Base-by-base conservation (phyloP, 2,329 filamentous ascomycete genomes). In the Alternaria conjuncta region DNA sequence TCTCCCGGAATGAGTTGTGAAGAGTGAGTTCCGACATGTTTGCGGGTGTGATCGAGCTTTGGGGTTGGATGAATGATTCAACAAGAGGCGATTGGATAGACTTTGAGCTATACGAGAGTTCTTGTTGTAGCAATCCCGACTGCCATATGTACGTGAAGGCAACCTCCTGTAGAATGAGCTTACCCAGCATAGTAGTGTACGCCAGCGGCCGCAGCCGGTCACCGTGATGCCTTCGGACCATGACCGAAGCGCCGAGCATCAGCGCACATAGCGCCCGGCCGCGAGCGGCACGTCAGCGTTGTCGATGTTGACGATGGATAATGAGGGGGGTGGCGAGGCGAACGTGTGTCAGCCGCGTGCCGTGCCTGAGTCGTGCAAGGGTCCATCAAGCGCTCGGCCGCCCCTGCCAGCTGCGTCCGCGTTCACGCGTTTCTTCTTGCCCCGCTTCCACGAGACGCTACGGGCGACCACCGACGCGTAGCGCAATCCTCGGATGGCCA, bases 1-100 rank as follows among this genome's bases (percentile, higher is more conserved):
- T 73, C 57, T 75, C 71, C 2, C 74, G 73, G 47, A 78, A 68
- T 6, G 74, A 72, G 63, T 77, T 77, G 51, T 57, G 51, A n/a
- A 78, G 60, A 21, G 68, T 69, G 10, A 66, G 25, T 60, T 66
- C 67, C 15, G 63, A 53, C 65, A 70, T 70, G 12, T 12, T n/a
- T n/a, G 32, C 13, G 32, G 32, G 13, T 36, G 13, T 15, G 4
- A n/a, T 36, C 32, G 32, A 36, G 32, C 32, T 36, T 0, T 15
- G 32, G 9, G 6, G 3, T 36, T 36, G 32, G 13, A 1, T 36
- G 32, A 5, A 36, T n/a, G 32, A 36, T 36, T 36, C 32, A 36
- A 36, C 13, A 36, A 36, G 32, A 36, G 13, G 32, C 0, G 32
- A n/a, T 36, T 36, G 32, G 32, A 15, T 36, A 36, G 32, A n/a